Base-by-base conservation (phyloP, 2,329 filamentous ascomycete species). In the Aspergillus sp. region DNA sequence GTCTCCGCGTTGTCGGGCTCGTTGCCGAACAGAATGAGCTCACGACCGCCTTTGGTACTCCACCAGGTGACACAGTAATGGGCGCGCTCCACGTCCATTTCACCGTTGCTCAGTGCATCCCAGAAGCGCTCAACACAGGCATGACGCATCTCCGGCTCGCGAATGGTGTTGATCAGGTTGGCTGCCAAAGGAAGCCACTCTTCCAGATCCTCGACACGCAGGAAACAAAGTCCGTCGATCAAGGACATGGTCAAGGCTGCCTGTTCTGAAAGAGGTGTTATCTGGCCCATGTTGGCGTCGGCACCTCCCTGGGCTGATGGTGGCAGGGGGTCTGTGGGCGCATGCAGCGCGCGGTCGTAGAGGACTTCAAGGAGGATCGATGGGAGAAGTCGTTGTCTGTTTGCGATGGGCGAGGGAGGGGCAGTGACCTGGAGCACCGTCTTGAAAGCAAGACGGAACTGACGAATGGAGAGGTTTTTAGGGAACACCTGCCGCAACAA, bases 371-470 rank as follows among this genome's bases (percentile, higher is more conserved):
- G 78, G 1, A 96, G 74, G 1, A 85, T 87, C 56, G 92, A 89
- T 2, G 89, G 86, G n/a, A 96, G 80, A 52, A 88, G 80, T 0
- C 89, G 89, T 57, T 94, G 86, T 4, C 80, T 80, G 44, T 83
- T 84, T 32, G 88, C 84, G 38, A 95, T 81, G 1, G 84, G 81
- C 35, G 88, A 90, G 0, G 91, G 92, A 2, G 91, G 90, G 2
- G 88, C 86, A 10, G 90, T 85, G 53, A 95, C 86, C 62, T 88
- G 87, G 69, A 95, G 83, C 43, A 96, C 77, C 1, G 90, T 93
- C 67, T 87, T 89, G 77, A 95, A 92, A 10, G 91, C 92, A 9
- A 96, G 79, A 26, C 91, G 83, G 76, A 96, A 96, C 68, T 96
- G 92, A 14, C 91, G 84, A 1, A 89, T 80, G 0, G 89, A 92